Conservation (phyloP, 306 rosid species). For the Sphenostylis stenocarpa region DNA sequence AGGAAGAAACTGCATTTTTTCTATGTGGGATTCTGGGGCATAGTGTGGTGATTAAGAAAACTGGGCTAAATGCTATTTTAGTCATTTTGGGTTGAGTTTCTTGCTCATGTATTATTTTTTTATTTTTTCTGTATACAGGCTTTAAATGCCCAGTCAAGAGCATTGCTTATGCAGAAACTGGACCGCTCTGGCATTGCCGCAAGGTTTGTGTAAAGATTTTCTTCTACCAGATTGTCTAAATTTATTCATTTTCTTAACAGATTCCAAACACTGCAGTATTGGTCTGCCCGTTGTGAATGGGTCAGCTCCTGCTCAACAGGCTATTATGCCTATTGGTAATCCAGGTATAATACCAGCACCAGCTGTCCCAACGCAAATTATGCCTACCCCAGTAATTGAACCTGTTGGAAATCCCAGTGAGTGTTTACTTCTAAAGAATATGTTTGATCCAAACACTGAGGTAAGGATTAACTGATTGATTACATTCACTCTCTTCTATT, state of each 20-base stretch:
- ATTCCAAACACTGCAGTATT: conserved; percentile 56
- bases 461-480: conserved; percentile 44
- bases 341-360: conserved; percentile 55
- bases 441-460: conserved; percentile 97
- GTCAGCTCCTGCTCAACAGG: conserved; percentile 54
- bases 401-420: conserved; percentile 86
- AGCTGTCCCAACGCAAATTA: conserved; percentile 51
- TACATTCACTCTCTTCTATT: not conserved
- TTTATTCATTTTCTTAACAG: conserved; percentile 6
- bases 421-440: conserved; percentile 86
- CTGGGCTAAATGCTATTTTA: not conserved
- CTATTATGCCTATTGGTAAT: conserved; percentile 70
- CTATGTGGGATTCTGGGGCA: not conserved
- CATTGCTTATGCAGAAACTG: conserved; percentile 88
- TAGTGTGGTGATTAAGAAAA: not conserved
- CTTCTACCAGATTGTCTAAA: not conserved
- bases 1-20: not conserved
- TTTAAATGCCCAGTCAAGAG: conserved; percentile 97
- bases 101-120: conserved; percentile 18
- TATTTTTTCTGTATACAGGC: conserved; percentile 58
- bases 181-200: conserved; percentile 96
- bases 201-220: conserved; percentile 53
- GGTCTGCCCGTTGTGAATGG: conserved; percentile 74
- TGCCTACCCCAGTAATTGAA: conserved; percentile 53
- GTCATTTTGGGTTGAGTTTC: not conserved